These are phyloP conservation scores for Suillus occidentalis DNA, from an alignment of 768 basidiomycete species.

Conservation along the genomic window DNA sequence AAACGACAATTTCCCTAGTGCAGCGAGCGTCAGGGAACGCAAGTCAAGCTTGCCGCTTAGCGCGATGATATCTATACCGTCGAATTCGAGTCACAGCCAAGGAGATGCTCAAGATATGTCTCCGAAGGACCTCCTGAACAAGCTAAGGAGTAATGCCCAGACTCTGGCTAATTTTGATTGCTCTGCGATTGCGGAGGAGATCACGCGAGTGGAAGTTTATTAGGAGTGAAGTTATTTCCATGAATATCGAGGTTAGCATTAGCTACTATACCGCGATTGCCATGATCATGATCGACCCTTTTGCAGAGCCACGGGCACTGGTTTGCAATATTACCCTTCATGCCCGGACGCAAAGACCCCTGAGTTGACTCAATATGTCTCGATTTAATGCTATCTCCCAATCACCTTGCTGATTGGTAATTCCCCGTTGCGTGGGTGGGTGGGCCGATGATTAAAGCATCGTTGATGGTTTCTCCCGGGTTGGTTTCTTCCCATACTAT, in stretches of 20 bases:
- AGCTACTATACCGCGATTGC: neutral
- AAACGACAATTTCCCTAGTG: slow-evolving; percentile 21
- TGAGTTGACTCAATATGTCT: slow-evolving; percentile 64
- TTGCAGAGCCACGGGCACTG: slow-evolving; percentile 85
- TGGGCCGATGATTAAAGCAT: neutral
- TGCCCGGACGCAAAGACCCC: slow-evolving; percentile 64
- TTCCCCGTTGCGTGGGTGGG: slow-evolving; percentile 23
- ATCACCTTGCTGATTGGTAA: slow-evolving; percentile 83
- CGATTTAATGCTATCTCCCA: slow-evolving; percentile 74
- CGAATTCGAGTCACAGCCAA: slow-evolving; percentile 26
- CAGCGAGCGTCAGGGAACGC: slow-evolving; percentile 50
- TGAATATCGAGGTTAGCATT: slow-evolving; percentile 68
- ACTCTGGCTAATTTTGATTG: slow-evolving; percentile 59
- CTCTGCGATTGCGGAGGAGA: slow-evolving; percentile 78
- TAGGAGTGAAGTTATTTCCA: slow-evolving; percentile 64
- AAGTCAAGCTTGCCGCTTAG: slow-evolving; percentile 67
- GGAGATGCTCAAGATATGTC: slow-evolving; percentile 39
- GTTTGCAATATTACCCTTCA: slow-evolving; percentile 79
- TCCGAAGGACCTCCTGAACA: slow-evolving; percentile 60
- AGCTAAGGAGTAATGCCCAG: slow-evolving; percentile 57
- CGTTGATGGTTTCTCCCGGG: slow-evolving; percentile 51
- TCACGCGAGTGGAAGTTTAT: slow-evolving; percentile 76
- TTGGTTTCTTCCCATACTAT: slow-evolving; percentile 86
- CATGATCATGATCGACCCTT: slow-evolving; percentile 4
- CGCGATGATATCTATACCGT: slow-evolving; percentile 41